Base-by-base conservation (phyloP, 2,329 filamentous ascomycete species). In the Diplodia seriata region DNA sequence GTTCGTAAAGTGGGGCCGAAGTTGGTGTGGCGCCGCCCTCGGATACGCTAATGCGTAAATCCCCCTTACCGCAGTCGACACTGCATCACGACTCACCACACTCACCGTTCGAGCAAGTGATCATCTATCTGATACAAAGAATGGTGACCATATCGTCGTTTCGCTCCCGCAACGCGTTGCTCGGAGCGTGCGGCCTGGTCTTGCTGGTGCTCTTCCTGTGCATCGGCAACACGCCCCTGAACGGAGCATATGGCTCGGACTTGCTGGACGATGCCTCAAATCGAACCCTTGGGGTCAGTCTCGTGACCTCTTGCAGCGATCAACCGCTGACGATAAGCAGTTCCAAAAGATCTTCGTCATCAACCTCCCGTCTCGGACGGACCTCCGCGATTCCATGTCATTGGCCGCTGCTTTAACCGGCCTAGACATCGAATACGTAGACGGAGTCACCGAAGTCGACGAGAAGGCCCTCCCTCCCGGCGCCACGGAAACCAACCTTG, bases 301-400 rank as follows among this genome's bases (percentile, higher is more conserved):
- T 3, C 12, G 2, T 23, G 9, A 15, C 18, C 8, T 3, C 29
- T 40, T 3, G 2, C 15, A 1, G 14, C n/a, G 11, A 38, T 5
- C 33, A 14, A 15, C 8, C 20, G 33, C 43, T 61, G 8, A 61
- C n/a, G 9, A 1, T 7, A 18, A 20, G 0, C 23, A 86, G 85
- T 87, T 87, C 70, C 77, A 84, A 40, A 79, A 84, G 66, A 83
- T 87, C 14, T 81, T 86, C 69, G 83, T 85, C 29, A 79, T 87
- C 55, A 85, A 83, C 59, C 78, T 87, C 9, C 83, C 83, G 0
- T 78, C 79, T 23, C 76, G 85, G 6, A 83, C 80, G 23, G 86
- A 87, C 70, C 81, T 84, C 8, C 80, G 83, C 51, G 84, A 87
- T 75, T 78, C 81, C 3, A 81, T 87, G 72, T 77, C 79, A 0